Evolutionary conservation across 225 moss, liverwort and hornwort species (phyloP), one percentile per base, ranked within the genome.

Genomic region (Sphagnum tenellum): DNA sequence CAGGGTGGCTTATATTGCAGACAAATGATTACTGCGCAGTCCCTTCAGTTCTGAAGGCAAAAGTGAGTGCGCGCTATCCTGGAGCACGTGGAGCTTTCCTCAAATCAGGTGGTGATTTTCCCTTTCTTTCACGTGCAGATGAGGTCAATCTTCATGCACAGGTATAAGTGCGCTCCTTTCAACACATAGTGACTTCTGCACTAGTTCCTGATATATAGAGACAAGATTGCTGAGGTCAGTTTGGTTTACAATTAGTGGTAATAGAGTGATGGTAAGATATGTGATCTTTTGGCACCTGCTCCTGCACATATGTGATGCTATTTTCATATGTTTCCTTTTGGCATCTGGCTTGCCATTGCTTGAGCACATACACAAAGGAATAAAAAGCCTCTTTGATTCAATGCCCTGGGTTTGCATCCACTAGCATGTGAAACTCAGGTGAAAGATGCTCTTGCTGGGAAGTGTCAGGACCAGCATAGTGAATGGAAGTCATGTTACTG

Each of bases 11-110:
- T 5, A 54, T 64, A 12, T 50, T 44, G 71, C 90, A 90, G 90
- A 98, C 98, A 29, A 98, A 90, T 71, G 98, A 98, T 66, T 98
- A 98, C 52, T 90, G 93, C 77, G 90, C 90, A 53, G 79, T 98
- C 47, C 87, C 93, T 67, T 68, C 87, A 70, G 72, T 86, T 49
- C 70, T 98, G 64, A 98, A 93, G 78, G 98, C 93, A 50, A 90
- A 93, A 85, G 90, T 90, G 68, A 64, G 74, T 48, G 79, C 82
- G 59, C 90, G 93, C 61, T 98, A 93, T 76, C 80, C 90, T 61
- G 98, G 86, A 57, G 98, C 98, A 66, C 90, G 98, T 13, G 78
- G 90, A 62, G 98, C 90, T 12, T 82, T 85, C 70, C 72, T 98
- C 48, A 98, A 98, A 67, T 74, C 88, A 4, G 98, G 98, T 59